phyloP scores from a whole-genome alignment of 1,284 basidiomycete species.

The Pterula multifida region DNA sequence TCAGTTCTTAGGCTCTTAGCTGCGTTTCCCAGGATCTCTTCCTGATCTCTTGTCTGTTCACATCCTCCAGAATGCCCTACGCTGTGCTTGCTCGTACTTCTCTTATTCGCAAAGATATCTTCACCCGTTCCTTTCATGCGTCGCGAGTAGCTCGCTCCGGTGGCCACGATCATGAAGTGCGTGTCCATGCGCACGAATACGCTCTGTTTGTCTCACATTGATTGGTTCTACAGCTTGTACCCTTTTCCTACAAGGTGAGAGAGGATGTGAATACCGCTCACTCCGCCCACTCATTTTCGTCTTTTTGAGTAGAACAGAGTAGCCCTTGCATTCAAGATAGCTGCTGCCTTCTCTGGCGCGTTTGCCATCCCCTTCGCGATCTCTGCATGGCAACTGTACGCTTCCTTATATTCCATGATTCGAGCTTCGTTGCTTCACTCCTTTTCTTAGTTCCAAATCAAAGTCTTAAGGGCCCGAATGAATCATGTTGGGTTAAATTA shows the following conservation, averaged over 20 bases:
- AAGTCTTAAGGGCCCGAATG: no score
- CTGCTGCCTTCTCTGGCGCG: slow-evolving; percentile 39
- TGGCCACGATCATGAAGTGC: not conserved
- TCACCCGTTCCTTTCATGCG: not conserved
- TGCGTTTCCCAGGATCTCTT: no score
- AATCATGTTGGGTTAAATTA: no score
- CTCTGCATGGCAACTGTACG: slow-evolving; percentile 54
- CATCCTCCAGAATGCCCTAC: not conserved
- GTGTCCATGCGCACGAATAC: not conserved
- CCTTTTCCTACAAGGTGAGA: not conserved
- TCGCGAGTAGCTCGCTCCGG: not conserved
- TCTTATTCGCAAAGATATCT: not conserved
- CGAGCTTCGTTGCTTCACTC: no score
- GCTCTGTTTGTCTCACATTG: not conserved
- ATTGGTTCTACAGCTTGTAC: not conserved
- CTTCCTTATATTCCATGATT: no score
- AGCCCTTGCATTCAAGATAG: slow-evolving; percentile 46
- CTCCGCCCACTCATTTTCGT: not conserved
- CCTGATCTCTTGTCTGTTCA: no score
- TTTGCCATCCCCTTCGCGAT: slow-evolving; percentile 61
- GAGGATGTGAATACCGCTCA: not conserved
- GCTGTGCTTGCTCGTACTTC: not conserved
- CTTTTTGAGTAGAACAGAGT: slow-evolving; percentile 32
- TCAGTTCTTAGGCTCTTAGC: no score
- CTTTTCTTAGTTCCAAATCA: no score